Base-by-base conservation (phyloP, 2,329 filamentous ascomycete genomes). In the Orbilia brochopaga region DNA sequence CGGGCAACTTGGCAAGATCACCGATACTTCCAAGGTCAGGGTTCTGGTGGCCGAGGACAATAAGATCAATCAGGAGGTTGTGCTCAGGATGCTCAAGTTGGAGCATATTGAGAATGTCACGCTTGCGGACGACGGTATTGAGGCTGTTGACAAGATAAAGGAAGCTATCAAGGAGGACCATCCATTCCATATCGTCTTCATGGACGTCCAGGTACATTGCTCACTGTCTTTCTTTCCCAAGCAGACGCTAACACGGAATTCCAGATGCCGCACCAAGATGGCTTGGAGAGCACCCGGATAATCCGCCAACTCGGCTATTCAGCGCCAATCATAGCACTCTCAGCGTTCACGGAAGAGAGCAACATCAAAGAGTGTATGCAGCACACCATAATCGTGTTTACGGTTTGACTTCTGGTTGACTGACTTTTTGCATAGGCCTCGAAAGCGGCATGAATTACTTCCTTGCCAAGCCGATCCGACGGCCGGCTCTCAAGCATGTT, bases 361-460 rank as follows among this genome's bases (percentile, higher is more conserved):
- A 96, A 96, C 76, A 87, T 92, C 46, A 89, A 88, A 79, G 90
- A 92, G 78, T 90, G 90, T 72, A 65, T 19, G 65, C 37, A 48
- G 4, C 32, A 17, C 23, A 53, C 24, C n/a, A 54, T 8, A n/a
- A 6, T 23, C n/a, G 6, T 2, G 7, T 2, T 35, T 2, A 8
- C 23, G 21, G 23, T 3, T 40, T 42, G n/a, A 13, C 10, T 55
- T 11, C 10, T 7, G n/a, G 1, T 37, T 54, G 30, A 59, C 48
- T n/a, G 48, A 50, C 21, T n/a, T 35, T 24, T 7, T n/a, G 8
- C 21, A 48, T 21, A 73, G 61, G 69, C 79, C 89, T 94, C 78
- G 91, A 93, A 69, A 91, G 88, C 1, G 92, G 92, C 64, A 96
- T 96, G 92, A 87, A 96, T 77, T 91, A 91, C 81, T 96, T 96